These are phyloP conservation scores for Lepidopterella palustris DNA, from an alignment of 495 filamentous ascomycete genomes.

Conservation along the genomic window DNA sequence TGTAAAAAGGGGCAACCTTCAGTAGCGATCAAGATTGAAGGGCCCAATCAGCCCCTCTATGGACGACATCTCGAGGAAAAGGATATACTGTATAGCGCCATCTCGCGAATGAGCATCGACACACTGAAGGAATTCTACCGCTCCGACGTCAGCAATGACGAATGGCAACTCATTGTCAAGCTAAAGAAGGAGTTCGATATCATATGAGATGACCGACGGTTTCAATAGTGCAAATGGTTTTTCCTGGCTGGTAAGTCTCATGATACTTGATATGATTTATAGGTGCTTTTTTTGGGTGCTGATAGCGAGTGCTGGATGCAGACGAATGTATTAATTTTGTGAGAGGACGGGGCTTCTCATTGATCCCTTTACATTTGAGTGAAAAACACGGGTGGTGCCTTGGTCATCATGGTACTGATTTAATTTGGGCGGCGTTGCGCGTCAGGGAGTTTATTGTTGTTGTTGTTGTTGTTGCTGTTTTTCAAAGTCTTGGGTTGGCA, in stretches of 20 bases:
- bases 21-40: conserved; percentile 97
- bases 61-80: conserved; percentile 93
- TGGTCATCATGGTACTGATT: not conserved
- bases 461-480: not conserved
- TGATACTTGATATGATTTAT: not conserved
- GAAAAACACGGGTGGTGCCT: not conserved
- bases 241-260: not conserved
- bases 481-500: not conserved
- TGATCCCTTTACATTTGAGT: not conserved
- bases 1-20: conserved; percentile 96
- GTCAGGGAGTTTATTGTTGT: no score
- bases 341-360: not conserved
- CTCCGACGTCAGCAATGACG: conserved; percentile 82
- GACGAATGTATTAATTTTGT: not conserved
- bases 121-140: conserved; percentile 94
- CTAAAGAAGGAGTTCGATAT: conserved; percentile 94
- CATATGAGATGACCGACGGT: conserved; percentile 8
- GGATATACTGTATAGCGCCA: conserved; percentile 78
- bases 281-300: not conserved
- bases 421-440: not conserved
- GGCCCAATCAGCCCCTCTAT: conserved; percentile 88
- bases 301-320: not conserved
- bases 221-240: not conserved
- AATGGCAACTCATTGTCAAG: conserved; percentile 88
- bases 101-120: conserved; percentile 84